Conservation (phyloP, 495 filamentous ascomycete genomes). For the Daldinia vernicosa region DNA sequence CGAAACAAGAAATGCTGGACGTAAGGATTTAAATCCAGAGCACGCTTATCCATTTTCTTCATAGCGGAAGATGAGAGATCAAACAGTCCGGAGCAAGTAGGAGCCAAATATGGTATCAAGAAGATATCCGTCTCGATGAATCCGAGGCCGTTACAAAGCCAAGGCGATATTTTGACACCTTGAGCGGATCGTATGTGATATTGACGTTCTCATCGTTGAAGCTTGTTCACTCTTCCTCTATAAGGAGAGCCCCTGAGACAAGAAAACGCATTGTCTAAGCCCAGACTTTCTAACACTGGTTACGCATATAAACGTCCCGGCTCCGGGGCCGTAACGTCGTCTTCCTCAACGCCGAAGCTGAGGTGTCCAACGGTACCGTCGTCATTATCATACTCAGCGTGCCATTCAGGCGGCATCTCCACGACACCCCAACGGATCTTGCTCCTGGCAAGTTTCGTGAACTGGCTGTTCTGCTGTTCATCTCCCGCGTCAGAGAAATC, state of each 20-base stretch:
- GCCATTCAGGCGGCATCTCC: constrained; percentile 30
- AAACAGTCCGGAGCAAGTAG: neutral
- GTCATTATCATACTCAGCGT: constrained; percentile 19
- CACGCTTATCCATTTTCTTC: neutral
- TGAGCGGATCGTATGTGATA: neutral
- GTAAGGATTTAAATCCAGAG: neutral
- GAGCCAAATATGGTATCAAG: neutral
- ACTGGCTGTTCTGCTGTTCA: constrained; percentile 2
- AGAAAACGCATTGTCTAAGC: neutral
- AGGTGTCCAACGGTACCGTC: constrained; percentile 20
- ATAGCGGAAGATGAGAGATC: neutral
- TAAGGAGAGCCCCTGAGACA: neutral
- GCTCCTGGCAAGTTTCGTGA: constrained; percentile 32
- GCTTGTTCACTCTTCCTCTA: neutral
- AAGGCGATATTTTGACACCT: neutral
- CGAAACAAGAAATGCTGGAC: neutral
- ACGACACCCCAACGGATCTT: constrained; percentile 39
- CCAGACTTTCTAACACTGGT: neutral
- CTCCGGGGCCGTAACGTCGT: constrained; percentile 23
- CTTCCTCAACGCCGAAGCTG: constrained; percentile 38
- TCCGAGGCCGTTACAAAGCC: neutral
- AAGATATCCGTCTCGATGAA: neutral
- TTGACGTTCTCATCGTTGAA: neutral
- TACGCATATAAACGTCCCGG: constrained; percentile 22
- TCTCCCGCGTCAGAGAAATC: neutral